Conservation (phyloP, 768 basidiomycete genomes). For the Tulasnella sp. region DNA sequence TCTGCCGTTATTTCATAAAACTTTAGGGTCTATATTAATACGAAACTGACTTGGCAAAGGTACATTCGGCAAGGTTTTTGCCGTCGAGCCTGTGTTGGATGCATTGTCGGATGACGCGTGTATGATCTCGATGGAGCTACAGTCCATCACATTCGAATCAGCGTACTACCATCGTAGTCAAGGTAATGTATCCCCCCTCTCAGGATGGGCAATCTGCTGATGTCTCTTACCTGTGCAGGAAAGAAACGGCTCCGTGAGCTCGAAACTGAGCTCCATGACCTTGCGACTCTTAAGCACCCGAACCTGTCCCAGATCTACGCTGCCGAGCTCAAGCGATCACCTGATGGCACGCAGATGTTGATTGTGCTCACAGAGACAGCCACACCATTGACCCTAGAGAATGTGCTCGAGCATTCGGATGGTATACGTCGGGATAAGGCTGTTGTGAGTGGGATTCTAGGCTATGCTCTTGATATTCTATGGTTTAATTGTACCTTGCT, state of each 20-base stretch:
- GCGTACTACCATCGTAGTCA: constrained; percentile 58
- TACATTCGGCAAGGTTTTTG: constrained; percentile 7
- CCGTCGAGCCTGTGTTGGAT: constrained; percentile 64
- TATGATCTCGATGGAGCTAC: constrained; percentile 42
- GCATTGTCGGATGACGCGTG: constrained; percentile 42
- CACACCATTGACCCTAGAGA: constrained; percentile 53
- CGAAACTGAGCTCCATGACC: constrained; percentile 50
- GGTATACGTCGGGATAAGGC: constrained; percentile 63
- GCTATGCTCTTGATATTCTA: neutral
- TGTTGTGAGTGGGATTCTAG: constrained; percentile 35
- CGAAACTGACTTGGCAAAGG: neutral
- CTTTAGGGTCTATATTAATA: constrained; percentile 22
- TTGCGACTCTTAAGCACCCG: constrained; percentile 48
- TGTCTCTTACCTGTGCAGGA: constrained; percentile 30
- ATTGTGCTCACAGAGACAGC: constrained; percentile 62
- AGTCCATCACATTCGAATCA: constrained; percentile 53
- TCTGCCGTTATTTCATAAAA: neutral
- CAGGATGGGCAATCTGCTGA: neutral
- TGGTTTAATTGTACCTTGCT: neutral
- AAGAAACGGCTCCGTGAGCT: constrained; percentile 19
- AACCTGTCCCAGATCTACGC: constrained; percentile 61
- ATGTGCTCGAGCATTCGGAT: constrained; percentile 68
- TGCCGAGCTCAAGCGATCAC: constrained; percentile 48
- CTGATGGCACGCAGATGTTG: constrained; percentile 42
- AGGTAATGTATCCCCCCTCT: constrained; percentile 30